These are phyloP conservation scores for Penicillium sp. DNA, from an alignment of 2,329 filamentous ascomycete species.

Conservation along the genomic window DNA sequence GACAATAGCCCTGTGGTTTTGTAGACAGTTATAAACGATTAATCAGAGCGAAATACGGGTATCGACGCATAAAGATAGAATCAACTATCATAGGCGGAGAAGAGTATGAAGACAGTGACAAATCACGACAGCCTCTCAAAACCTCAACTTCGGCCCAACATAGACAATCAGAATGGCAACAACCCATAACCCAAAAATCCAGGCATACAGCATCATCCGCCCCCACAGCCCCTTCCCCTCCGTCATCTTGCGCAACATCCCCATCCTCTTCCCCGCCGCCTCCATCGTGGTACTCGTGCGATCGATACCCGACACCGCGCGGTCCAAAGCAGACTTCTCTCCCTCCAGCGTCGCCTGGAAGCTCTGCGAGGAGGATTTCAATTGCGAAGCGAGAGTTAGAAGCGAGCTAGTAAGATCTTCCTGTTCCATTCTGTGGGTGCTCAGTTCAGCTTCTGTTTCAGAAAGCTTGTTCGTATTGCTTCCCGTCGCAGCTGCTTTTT, in stretches of 20 bases:
- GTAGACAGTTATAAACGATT: background rate
- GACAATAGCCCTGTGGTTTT: background rate
- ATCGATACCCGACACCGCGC: constrained; percentile 72
- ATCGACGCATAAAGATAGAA: background rate
- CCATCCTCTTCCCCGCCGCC: constrained; percentile 73
- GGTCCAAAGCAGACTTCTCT: constrained; percentile 67
- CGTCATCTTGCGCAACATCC: constrained; percentile 71
- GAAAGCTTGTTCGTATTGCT: constrained; percentile 19
- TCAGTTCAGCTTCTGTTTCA: constrained; percentile 68
- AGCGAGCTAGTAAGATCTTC: constrained; percentile 78
- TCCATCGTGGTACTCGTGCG: constrained; percentile 74
- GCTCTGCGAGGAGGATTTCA: constrained; percentile 71
- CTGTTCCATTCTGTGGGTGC: constrained; percentile 76
- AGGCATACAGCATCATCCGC: constrained; percentile 75
- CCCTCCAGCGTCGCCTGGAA: constrained; percentile 73
- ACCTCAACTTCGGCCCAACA: constrained; percentile 81
- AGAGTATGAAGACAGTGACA: background rate
- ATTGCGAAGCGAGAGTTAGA: constrained; percentile 71
- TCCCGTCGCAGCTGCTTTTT: constrained; percentile 18
- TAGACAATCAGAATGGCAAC: constrained; percentile 76
- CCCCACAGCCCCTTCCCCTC: constrained; percentile 89
- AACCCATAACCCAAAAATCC: constrained; percentile 81
- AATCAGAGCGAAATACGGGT: background rate
- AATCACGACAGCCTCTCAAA: constrained; percentile 49
- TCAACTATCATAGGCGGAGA: background rate